A percentile compares a stretch with the other conserved stretches of the same genome.
Evolutionary conservation across 306 rosid genomes (phyloP).

Genomic region (Crotalaria pallida): DNA sequence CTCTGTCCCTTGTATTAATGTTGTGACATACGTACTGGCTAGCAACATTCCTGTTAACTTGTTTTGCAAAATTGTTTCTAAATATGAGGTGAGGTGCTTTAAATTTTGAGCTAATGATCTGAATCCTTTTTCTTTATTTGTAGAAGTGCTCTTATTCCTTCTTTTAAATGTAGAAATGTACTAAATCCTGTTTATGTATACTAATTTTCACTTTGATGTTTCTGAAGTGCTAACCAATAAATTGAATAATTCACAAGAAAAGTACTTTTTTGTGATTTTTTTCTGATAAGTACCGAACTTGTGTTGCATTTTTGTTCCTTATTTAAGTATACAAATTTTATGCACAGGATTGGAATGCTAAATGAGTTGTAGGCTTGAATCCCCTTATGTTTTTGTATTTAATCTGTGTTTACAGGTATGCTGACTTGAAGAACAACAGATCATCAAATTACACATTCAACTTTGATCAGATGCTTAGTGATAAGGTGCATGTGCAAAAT

Average conservation of each 20-base stretch:
- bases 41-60: neutral
- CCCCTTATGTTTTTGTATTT: neutral
- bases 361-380: conserved; percentile 12
- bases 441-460: conserved; percentile 81
- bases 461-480: conserved; percentile 93
- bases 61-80: neutral
- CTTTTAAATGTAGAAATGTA: too few species aligned
- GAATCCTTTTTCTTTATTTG: neutral
- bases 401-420: conserved; percentile 64
- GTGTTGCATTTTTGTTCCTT: neutral
- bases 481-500: conserved; percentile 51
- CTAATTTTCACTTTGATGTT: too few species aligned
- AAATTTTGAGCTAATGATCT: neutral
- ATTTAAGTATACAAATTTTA: neutral
- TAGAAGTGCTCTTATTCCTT: too few species aligned
- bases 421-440: conserved; percentile 92
- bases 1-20: conserved; percentile 2
- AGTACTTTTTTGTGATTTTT: conserved; percentile 6
- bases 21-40: neutral
- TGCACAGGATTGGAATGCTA: neutral
- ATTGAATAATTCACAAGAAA: conserved; percentile 1
- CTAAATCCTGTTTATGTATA: too few species aligned
- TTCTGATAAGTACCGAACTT: neutral
- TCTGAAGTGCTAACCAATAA: neutral
- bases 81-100: neutral